Conservation (phyloP, 1,139 yeast species). For the Debaryomyces subglobosus region DNA sequence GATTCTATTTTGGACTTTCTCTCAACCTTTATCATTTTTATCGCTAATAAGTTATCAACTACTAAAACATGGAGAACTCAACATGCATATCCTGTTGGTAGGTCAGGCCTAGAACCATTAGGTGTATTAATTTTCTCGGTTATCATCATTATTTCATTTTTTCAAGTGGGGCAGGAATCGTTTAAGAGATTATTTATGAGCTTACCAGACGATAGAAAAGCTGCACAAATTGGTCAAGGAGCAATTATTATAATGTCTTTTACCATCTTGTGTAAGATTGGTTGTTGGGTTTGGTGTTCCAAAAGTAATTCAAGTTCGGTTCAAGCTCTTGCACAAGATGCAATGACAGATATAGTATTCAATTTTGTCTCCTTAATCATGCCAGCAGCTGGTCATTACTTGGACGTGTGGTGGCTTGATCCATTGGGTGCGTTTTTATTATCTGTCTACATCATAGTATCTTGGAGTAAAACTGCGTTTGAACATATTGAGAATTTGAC, state of each 20-base stretch:
- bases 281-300: slow-evolving; percentile 68
- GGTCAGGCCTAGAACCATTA: slow-evolving; percentile 73
- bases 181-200: slow-evolving; percentile 35
- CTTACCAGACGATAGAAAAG: slow-evolving; percentile 32
- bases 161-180: slow-evolving; percentile 74
- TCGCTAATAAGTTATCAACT: slow-evolving; percentile 63
- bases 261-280: slow-evolving; percentile 63
- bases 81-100: slow-evolving; percentile 65
- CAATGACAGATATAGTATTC: slow-evolving; percentile 75
- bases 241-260: slow-evolving; percentile 62
- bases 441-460: slow-evolving; percentile 61
- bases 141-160: slow-evolving; percentile 69
- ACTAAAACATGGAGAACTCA: slow-evolving; percentile 53
- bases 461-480: slow-evolving; percentile 67
- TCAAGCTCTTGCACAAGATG: slow-evolving; percentile 82
- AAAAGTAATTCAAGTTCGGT: slow-evolving; percentile 68
- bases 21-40: slow-evolving; percentile 72
- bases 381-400: slow-evolving; percentile 61
- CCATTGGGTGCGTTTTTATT: slow-evolving; percentile 70
- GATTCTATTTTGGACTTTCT: slow-evolving; percentile 76
- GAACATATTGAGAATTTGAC: slow-evolving; percentile 77
- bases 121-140: slow-evolving; percentile 77
- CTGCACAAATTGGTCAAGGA: slow-evolving; percentile 55
- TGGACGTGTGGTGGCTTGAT: slow-evolving; percentile 67
- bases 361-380: slow-evolving; percentile 68